Conservation (phyloP, 306 rosid species). For the Castanopsis chinensis region DNA sequence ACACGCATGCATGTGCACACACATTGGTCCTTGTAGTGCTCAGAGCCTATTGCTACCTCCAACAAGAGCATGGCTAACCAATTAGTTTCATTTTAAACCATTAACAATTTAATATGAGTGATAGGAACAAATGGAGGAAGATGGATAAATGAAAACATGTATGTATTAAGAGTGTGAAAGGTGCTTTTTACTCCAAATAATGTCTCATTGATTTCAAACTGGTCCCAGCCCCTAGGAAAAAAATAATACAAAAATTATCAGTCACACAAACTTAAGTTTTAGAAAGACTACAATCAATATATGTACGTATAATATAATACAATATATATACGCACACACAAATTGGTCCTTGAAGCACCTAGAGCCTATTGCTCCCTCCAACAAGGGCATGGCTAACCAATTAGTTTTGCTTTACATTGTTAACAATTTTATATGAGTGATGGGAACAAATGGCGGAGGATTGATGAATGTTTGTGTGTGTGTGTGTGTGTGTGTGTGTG, state of each 20-base stretch:
- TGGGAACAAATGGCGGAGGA: not conserved
- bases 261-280: slow-evolving; percentile 8
- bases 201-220: slow-evolving; percentile 77
- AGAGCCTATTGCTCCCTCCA: not conserved
- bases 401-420: not conserved
- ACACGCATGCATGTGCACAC: not conserved
- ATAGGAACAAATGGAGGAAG: not conserved
- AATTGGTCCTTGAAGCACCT: not conserved
- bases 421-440: not conserved
- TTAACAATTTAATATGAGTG: not conserved
- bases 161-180: slow-evolving; percentile 21
- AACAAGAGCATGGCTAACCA: not conserved
- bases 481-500: too few species aligned
- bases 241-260: slow-evolving; percentile 9
- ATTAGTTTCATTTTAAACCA: not conserved
- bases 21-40: not conserved
- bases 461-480: too few species aligned
- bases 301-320: too few species aligned
- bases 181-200: slow-evolving; percentile 93
- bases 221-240: slow-evolving; percentile 76
- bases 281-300: not conserved
- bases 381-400: not conserved
- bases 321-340: not conserved
- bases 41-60: not conserved
- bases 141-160: too few species aligned